phyloP scores from a whole-genome alignment of 306 rosid species.

The Trichosanthes cucumerina region DNA sequence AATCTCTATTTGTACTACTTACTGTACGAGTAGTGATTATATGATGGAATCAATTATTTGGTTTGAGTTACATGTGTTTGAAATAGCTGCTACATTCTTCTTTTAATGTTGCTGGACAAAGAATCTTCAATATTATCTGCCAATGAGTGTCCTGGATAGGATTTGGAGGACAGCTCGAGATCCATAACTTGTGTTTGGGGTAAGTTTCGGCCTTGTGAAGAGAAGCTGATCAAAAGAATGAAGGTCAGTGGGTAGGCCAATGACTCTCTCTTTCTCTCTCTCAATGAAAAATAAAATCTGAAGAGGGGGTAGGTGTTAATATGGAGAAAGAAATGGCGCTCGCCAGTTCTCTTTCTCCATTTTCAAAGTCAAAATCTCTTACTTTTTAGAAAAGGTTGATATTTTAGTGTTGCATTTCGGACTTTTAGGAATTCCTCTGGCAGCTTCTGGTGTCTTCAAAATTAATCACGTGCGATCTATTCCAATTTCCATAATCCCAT shows the following conservation, averaged over 20 bases:
- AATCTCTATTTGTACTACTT: background rate
- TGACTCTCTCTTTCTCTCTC: background rate
- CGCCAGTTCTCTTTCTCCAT: background rate
- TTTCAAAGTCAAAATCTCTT: conserved; percentile 7
- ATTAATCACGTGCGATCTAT: background rate
- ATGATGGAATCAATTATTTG: background rate
- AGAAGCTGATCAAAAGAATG: background rate
- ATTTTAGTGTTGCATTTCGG: background rate
- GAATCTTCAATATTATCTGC: background rate
- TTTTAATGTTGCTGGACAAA: background rate
- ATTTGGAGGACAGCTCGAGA: background rate
- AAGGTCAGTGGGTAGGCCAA: background rate
- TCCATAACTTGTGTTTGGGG: background rate
- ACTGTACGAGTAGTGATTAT: background rate
- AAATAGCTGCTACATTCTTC: background rate
- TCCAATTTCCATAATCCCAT: background rate
- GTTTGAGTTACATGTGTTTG: background rate
- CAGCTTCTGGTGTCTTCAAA: background rate
- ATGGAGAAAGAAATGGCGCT: background rate
- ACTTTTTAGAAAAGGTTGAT: background rate
- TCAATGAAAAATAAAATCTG: background rate
- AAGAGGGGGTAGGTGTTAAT: conserved; percentile 5
- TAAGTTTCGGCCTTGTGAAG: background rate
- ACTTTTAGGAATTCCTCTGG: background rate
- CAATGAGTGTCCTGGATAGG: background rate